Conservation (phyloP, 2,329 filamentous ascomycete genomes). For the Aspergillus sp. region DNA sequence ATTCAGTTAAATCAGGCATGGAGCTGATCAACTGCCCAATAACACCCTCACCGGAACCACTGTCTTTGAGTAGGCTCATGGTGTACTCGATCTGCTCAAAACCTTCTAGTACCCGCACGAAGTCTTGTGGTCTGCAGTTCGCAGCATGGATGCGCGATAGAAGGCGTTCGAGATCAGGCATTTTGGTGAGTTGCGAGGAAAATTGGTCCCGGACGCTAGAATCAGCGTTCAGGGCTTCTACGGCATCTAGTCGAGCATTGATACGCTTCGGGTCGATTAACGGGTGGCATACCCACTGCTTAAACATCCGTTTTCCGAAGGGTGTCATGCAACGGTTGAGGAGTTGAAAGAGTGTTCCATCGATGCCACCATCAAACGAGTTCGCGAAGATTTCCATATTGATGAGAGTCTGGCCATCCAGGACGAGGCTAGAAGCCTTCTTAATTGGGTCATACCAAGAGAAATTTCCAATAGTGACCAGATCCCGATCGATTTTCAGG, state of each 20-base stretch:
- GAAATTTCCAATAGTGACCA: constrained; percentile 89
- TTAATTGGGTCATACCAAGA: constrained; percentile 89
- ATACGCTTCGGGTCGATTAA: constrained; percentile 83
- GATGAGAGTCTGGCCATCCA: constrained; percentile 94
- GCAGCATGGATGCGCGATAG: constrained; percentile 94
- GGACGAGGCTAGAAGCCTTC: constrained; percentile 81
- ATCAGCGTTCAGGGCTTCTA: constrained; percentile 88
- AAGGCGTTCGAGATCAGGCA: constrained; percentile 90
- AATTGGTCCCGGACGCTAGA: constrained; percentile 80
- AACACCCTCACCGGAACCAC: constrained; percentile 75
- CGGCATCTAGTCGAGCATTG: constrained; percentile 89
- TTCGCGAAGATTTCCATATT: constrained; percentile 98
- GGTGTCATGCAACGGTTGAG: constrained; percentile 94
- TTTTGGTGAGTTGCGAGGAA: constrained; percentile 79
- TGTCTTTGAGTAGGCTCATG: constrained; percentile 72
- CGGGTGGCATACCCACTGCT: constrained; percentile 96
- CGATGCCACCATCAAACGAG: constrained; percentile 77
- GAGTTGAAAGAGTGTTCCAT: constrained; percentile 86
- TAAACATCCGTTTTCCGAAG: constrained; percentile 93
- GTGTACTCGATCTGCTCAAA: constrained; percentile 98
- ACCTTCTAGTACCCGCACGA: constrained; percentile 87
- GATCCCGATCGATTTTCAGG: constrained; percentile 82
- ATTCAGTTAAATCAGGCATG: constrained; percentile 79
- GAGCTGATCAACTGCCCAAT: constrained; percentile 78
- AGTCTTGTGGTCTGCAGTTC: constrained; percentile 86